Percentiles rank a stretch among this genome's conserved stretches.
These are phyloP conservation scores for Xeromyces bisporus DNA, from an alignment of 495 filamentous ascomycete species.

Conservation along the genomic window DNA sequence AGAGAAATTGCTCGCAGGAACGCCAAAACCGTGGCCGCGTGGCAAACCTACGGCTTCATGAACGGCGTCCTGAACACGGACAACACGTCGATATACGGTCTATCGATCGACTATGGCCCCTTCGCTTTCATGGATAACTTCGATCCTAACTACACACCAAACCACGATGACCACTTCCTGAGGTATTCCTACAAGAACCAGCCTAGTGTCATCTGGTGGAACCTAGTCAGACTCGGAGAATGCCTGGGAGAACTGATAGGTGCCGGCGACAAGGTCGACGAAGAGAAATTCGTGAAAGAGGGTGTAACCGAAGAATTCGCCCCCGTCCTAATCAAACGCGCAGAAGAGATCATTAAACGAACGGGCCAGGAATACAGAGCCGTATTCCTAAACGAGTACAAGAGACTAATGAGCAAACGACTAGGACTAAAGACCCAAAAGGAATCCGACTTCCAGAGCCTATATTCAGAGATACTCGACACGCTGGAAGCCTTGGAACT, in stretches of 20 bases:
- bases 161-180: conserved; percentile 80
- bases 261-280: conserved; percentile 48
- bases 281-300: conserved; percentile 45
- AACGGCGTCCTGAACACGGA: conserved; percentile 95
- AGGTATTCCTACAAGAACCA: conserved; percentile 90
- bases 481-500: conserved; percentile 60
- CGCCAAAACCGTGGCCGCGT: conserved; percentile 74
- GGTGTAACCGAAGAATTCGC: conserved; percentile 54
- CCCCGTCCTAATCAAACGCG: conserved; percentile 53
- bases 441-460: conserved; percentile 53
- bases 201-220: conserved; percentile 97
- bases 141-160: conserved; percentile 85
- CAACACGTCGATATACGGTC: conserved; percentile 79
- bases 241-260: conserved; percentile 80
- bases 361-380: conserved; percentile 72
- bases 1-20: conserved; percentile 76
- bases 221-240: conserved; percentile 82
- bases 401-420: conserved; percentile 56
- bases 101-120: conserved; percentile 86
- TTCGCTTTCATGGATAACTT: conserved; percentile 96
- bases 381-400: conserved; percentile 76
- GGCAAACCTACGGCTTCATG: conserved; percentile 97
- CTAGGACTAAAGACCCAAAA: conserved; percentile 53
- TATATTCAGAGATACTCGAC: conserved; percentile 71
- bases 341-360: conserved; percentile 62